A percentile compares a stretch with the other conserved stretches of the same genome.
These are phyloP conservation scores for Glycine latifolia DNA, from an alignment of 306 rosid genomes.

Conservation along the genomic window DNA sequence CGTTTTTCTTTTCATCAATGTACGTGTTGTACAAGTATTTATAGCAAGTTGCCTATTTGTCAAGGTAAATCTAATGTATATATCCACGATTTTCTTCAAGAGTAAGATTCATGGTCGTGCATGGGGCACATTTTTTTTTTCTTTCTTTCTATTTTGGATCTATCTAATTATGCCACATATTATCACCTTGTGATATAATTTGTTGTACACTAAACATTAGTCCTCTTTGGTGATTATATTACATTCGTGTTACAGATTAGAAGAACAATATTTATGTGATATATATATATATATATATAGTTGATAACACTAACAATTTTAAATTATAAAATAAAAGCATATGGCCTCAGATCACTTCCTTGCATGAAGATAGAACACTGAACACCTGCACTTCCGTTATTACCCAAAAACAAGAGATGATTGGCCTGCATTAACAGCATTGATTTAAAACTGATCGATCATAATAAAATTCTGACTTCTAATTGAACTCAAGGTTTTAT, in stretches of 20 bases:
- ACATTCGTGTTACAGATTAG: neutral
- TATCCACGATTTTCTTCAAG: slow-evolving; percentile 45
- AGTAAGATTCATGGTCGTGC: slow-evolving; percentile 50
- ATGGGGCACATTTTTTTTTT: slow-evolving; percentile 28
- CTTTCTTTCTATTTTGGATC: neutral
- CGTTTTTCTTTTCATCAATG: too few relatives aligned
- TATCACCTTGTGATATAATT: neutral
- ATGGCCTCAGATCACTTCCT: neutral
- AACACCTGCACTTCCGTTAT: neutral
- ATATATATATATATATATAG: too few relatives aligned
- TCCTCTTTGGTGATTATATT: neutral
- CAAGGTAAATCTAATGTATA: slow-evolving; percentile 40
- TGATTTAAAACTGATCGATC: neutral
- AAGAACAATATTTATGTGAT: neutral
- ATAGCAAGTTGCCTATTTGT: slow-evolving; percentile 41
- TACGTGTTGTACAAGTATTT: neutral
- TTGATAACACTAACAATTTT: neutral
- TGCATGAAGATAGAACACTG: neutral
- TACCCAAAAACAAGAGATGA: neutral
- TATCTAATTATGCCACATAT: slow-evolving; percentile 2
- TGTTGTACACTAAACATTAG: neutral
- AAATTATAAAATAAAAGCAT: neutral
- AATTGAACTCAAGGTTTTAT: neutral
- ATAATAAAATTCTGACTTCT: neutral
- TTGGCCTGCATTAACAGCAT: neutral